Percentiles rank a stretch among this genome's conserved stretches.
These are phyloP conservation scores for Ogataea glucozyma DNA, from an alignment of 805 yeast genomes.

Conservation along the genomic window DNA sequence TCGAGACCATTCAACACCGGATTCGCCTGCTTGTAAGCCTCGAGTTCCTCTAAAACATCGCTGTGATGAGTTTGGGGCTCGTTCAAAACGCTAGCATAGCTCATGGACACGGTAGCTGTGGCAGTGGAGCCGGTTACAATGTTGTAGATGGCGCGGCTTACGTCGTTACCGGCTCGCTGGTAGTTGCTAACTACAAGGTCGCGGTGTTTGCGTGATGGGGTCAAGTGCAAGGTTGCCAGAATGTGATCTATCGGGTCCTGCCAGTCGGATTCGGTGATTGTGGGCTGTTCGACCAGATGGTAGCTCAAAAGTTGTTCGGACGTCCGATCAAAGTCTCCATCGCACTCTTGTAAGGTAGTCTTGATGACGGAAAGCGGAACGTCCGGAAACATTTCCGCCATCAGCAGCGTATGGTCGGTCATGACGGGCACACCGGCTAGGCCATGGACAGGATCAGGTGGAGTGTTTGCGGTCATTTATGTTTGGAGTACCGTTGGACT, in stretches of 20 bases:
- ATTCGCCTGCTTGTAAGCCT: slow-evolving; percentile 37
- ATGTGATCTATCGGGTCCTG: slow-evolving; percentile 15
- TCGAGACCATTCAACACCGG: slow-evolving; percentile 37
- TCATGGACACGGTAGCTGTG: not conserved
- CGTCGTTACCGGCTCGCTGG: slow-evolving; percentile 12
- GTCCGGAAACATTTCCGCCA: slow-evolving; percentile 49
- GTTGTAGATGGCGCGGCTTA: slow-evolving; percentile 20
- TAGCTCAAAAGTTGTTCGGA: slow-evolving; percentile 34
- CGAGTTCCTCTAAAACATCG: slow-evolving; percentile 33
- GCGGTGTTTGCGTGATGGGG: not conserved
- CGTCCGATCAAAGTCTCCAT: slow-evolving; percentile 36
- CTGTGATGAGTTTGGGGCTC: not conserved
- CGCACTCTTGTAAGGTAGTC: slow-evolving; percentile 31
- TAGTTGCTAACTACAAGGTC: slow-evolving; percentile 16
- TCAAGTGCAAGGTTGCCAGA: slow-evolving; percentile 12
- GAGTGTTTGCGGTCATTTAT: no score
- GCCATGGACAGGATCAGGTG: no score
- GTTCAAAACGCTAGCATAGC: slow-evolving; percentile 3
- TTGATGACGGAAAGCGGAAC: slow-evolving; percentile 34
- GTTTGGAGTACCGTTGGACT: no score
- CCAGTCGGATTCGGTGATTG: not conserved
- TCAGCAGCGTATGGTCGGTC: slow-evolving; percentile 9
- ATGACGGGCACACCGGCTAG: no score
- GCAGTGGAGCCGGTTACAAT: slow-evolving; percentile 14
- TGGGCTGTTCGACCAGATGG: slow-evolving; percentile 13